Evolutionary conservation across 1,139 yeast genomes (phyloP), one percentile per base, ranked within the genome.

Genomic region (Taphrina flavorubra): DNA sequence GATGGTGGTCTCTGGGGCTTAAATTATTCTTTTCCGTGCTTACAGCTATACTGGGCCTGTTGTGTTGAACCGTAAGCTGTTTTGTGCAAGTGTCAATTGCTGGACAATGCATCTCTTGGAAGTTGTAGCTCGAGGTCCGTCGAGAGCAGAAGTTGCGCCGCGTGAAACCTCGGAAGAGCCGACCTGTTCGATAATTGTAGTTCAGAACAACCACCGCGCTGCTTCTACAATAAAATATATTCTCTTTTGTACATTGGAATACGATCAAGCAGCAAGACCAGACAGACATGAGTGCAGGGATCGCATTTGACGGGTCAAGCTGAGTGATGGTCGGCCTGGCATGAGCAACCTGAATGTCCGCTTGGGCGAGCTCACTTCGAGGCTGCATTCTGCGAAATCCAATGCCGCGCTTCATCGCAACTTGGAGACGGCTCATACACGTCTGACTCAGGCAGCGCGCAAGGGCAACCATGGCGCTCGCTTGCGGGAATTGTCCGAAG

Each of bases 341-440:
- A 58, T 58, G 62, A 58, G 53, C 16, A 58, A 44, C 51, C 42
- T 58, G 25, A 31, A 44, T 14, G 53, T 39, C 11, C 62, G 53
- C 20, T 42, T 58, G 14, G 25, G 20, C 14, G 62, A 58, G 53
- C 10, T 58, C 40, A 44, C 53, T 16, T 36, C 62, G 7, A 31
- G 51, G 18, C 49, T 56, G 4, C 51, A 58, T 20, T 44, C 51
- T 31, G n/a, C 40, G n/a, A 58, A 58, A 31, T 31, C 62, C 2
- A 20, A 11, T 14, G 42, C 5, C 20, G 13, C 20, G 18, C 10
- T 58, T 47, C 39, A 58, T 34, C 18, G 34, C 7, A 58, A 25
- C 20, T 53, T 58, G 14, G 62, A 58, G 13, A 11, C 16, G 11
- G 62, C 53, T 10, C 53, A 58, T 44, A 40, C 62, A 14, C 51